phyloP scores from a whole-genome alignment of 495 filamentous ascomycete genomes.

The Penicillium lividum region DNA sequence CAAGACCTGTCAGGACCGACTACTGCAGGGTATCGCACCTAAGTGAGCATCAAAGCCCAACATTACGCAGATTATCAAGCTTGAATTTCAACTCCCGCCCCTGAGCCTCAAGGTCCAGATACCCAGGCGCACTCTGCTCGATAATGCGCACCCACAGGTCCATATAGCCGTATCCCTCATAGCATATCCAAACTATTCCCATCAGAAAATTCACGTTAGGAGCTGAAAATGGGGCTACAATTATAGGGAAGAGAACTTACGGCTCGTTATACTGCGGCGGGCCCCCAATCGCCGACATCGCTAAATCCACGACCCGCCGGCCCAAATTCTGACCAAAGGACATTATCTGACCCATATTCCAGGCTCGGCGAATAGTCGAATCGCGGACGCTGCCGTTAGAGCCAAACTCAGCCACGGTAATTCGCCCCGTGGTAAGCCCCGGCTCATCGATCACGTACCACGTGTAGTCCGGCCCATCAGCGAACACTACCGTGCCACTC shows the following conservation, averaged over 20 bases:
- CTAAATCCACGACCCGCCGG: constrained; percentile 6
- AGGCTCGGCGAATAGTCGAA: constrained; percentile 12
- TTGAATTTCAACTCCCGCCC: constrained; percentile 13
- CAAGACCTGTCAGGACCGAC: no score
- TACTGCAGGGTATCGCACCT: no score
- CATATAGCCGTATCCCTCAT: constrained; percentile 7
- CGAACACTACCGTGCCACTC: constrained; percentile 12
- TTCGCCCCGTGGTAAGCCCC: constrained; percentile 8
- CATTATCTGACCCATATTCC: constrained; percentile 13
- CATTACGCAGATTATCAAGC: background rate
- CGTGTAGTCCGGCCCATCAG: constrained; percentile 6
- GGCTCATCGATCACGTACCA: constrained; percentile 13
- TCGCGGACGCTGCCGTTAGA: constrained; percentile 8
- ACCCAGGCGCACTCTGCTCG: constrained; percentile 13
- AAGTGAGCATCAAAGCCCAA: background rate
- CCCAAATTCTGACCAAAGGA: constrained; percentile 9
- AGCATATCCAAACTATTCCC: constrained; percentile 9
- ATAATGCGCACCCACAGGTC: constrained; percentile 14
- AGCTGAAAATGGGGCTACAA: background rate
- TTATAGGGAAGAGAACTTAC: background rate
- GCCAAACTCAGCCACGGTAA: constrained; percentile 13
- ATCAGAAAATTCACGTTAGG: background rate
- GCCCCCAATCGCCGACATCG: background rate
- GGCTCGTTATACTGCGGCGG: constrained; percentile 15
- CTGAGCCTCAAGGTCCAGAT: constrained; percentile 14